Evolutionary conservation across 129 eudicot species (phyloP), one percentile per base, ranked within the genome.

Genomic region (Sambucus nigra): DNA sequence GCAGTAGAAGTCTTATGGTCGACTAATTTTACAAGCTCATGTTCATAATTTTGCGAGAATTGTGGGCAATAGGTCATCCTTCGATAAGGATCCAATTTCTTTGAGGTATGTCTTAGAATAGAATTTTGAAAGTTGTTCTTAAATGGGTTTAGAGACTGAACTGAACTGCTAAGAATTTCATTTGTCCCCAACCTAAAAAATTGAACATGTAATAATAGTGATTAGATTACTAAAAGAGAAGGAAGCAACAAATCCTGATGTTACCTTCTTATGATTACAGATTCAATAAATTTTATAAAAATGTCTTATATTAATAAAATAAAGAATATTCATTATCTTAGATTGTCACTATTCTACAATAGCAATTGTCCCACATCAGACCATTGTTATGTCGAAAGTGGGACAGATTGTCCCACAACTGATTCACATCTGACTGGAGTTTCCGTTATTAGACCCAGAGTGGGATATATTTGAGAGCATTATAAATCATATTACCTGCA

Each of bases 41-140:
- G 73, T 58, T 80, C 91, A 61, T 73, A 92, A 55, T 69, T 83
- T 56, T 49, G 73, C 1, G 67, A 66, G 71, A 96, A 92, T 19
- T 66, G 76, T 4, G 94, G 82, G 59, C 96, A 86, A 22, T 74
- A 79, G 4, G 65, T 48, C 2, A 58, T 21, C 61, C 40, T 70
- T 60, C 77, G 72, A 35, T 57, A 25, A 15, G 72, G 65, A 59
- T 71, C 83, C 33, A 69, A 31, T 63, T 80, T 85, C 57, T 77
- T 86, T 0, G 71, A 42, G 2, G 69, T 20, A 21, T 64, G 71
- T 50, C 67, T 77, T 25, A 69, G 60, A 14, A 72, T 38, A 51
- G 70, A 41, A 14, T 72, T 74, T 25, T 20, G 48, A 76, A n/a
- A 7, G 66, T 60, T 14, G 84, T 65, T 68, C 68, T 79, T 79